Percentiles rank a stretch among this genome's conserved stretches.
Conservation (phyloP, 2,329 filamentous ascomycete genomes). For the Stagonosporopsis vannaccii region DNA sequence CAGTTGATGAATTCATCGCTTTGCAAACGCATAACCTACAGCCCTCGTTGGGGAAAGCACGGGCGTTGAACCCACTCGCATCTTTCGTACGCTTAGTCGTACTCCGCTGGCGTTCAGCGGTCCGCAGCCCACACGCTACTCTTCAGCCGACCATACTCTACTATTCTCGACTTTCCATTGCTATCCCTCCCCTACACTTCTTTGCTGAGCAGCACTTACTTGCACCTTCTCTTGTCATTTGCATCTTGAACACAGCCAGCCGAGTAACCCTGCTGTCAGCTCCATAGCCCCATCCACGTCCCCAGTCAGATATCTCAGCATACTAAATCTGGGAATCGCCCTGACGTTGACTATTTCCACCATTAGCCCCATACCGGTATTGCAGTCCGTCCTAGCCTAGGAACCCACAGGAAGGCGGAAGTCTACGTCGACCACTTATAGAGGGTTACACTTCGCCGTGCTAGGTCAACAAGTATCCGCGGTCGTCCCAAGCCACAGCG, state of each 20-base stretch:
- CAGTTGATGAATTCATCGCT: slow-evolving; percentile 47
- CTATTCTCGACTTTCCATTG: slow-evolving; percentile 18
- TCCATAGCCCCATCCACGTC: slow-evolving; percentile 36
- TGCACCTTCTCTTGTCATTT: slow-evolving; percentile 21
- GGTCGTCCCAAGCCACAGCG: slow-evolving; percentile 22
- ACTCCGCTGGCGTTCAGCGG: slow-evolving; percentile 22
- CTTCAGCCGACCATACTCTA: slow-evolving; percentile 7
- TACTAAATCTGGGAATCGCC: slow-evolving; percentile 27
- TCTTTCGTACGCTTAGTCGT: slow-evolving; percentile 32
- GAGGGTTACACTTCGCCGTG: slow-evolving; percentile 16
- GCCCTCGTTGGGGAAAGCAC: slow-evolving; percentile 40
- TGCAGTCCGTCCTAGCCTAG: slow-evolving; percentile 27
- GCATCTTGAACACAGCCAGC: slow-evolving; percentile 26
- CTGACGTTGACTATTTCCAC: slow-evolving; percentile 32
- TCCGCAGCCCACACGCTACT: slow-evolving; percentile 9
- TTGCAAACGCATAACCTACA: slow-evolving; percentile 44
- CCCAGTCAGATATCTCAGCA: slow-evolving; percentile 30
- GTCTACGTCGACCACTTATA: slow-evolving; percentile 25
- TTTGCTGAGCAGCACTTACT: slow-evolving; percentile 19
- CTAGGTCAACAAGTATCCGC: slow-evolving; percentile 17
- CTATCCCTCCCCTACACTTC: slow-evolving; percentile 18
- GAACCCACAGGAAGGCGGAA: slow-evolving; percentile 22
- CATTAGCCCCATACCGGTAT: slow-evolving; percentile 28
- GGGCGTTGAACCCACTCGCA: slow-evolving; percentile 32
- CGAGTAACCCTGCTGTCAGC: slow-evolving; percentile 33